Base-by-base conservation (phyloP, 257 asterid genomes). In the Petunia secreta region DNA sequence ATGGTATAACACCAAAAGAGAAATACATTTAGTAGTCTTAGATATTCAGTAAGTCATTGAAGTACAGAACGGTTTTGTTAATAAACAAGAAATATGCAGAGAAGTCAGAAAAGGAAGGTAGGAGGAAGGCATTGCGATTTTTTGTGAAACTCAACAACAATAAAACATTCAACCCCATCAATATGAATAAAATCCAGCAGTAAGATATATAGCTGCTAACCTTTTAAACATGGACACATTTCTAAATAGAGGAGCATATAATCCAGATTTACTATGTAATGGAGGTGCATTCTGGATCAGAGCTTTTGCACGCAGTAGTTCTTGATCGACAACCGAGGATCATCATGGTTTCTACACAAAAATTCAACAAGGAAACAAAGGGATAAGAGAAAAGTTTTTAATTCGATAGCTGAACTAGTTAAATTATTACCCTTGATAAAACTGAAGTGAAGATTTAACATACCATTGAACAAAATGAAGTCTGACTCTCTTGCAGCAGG, bases 211-310 rank as follows among this genome's bases (percentile, higher is more conserved):
- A 68, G 57, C 44, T 44, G 40, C 55, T 68, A 68, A 86, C 91
- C 87, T 88, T 81, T 58, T 80, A 77, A 88, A 88, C 82, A 71
- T 75, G 5, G 88, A 84, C 38, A 75, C 9, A 63, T 86, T 84
- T 46, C 86, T 78, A 60, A 81, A 88, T 8, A 86, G 63, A 79
- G 87, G 84, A 16, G 64, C 85, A 46, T 84, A 80, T 50, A 86
- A 83, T 25, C 63, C 85, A 40, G 85, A 63, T 50, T 60, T 41
- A 11, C 53, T 14, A 36, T 63, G 64, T 10, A 80, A 16, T 1
- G 81, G 60, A 15, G 87, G 83, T 2, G 87, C 81, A 65, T 74
- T 80, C 84, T 82, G 82, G 48, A 88, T 84, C 78, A 75, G 82
- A 8, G 80, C 68, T 79, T 83, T 88, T 62, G 84, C 87, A 46